These are phyloP conservation scores for Endocalyx cinctus DNA, from an alignment of 2,329 filamentous ascomycete genomes.

Conservation along the genomic window DNA sequence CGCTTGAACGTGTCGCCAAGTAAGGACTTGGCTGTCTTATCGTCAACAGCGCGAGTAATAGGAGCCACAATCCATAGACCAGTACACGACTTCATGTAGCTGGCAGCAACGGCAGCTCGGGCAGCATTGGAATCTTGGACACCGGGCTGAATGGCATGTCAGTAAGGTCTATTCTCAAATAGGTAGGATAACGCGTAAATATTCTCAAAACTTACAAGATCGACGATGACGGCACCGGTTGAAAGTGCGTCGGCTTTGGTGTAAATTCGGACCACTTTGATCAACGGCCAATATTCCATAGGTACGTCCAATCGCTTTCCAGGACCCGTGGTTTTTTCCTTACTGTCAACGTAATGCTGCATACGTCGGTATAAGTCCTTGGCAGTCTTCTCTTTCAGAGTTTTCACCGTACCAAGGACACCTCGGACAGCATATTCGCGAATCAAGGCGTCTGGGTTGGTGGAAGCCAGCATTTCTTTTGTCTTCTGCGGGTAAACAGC, in stretches of 20 bases:
- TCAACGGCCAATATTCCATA: constrained; percentile 32
- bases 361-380: constrained; percentile 17
- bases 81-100: constrained; percentile 54
- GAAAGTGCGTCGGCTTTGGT: constrained; percentile 29
- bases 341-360: constrained; percentile 26
- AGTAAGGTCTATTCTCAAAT: too few species aligned
- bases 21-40: constrained; percentile 54
- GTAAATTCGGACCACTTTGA: constrained; percentile 43
- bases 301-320: constrained; percentile 5
- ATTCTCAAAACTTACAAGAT: constrained; percentile 20
- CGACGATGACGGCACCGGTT: constrained; percentile 32
- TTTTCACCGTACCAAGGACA: constrained; percentile 21
- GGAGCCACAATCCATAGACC: constrained; percentile 59
- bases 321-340: constrained; percentile 17
- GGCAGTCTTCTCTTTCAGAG: constrained; percentile 14
- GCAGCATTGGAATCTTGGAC: constrained; percentile 54
- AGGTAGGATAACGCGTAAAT: too few species aligned
- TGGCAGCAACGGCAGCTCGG: constrained; percentile 48
- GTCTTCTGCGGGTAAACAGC: constrained; percentile 23
- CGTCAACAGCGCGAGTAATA: constrained; percentile 56
- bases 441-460: constrained; percentile 14
- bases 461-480: constrained; percentile 20
- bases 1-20: constrained; percentile 53
- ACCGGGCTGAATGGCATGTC: constrained; percentile 31
- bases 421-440: constrained; percentile 15